Base-by-base conservation (phyloP, 1,284 basidiomycete genomes). In the Puccinia coronata region DNA sequence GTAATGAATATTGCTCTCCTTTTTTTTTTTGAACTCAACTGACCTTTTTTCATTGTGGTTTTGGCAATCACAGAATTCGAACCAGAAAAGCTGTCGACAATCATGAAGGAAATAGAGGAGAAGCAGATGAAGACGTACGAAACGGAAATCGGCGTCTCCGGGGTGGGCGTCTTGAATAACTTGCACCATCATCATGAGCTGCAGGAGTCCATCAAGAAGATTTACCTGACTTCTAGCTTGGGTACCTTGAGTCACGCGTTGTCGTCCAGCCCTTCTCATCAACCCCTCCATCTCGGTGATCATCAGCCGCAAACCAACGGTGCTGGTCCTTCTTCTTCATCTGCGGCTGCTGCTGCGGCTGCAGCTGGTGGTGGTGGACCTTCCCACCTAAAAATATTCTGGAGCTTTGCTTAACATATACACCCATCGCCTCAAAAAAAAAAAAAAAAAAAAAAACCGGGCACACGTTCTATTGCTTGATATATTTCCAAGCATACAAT, bases 141-240 rank as follows among this genome's bases (percentile, higher is more conserved):
- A 47, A 75, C 73, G 31, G 53, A 75, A 47, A 49, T 75, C 57
- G 73, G 73, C 6, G 57, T 75, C 14, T 36, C 34, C 31, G 73
- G 73, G n/a, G 31, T 75, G 18, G 73, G 73, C 23, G 41, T 75
- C 20, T 72, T 72, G 51, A 55, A 55, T 55, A 39, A 55, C 70
- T 12, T 72, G 31, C 16, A 72, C n/a, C 28, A 72, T 55, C 28
- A 72, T 72, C 51, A 55, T 55, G 49, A 72, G 34, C 34, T 53
- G 12, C 31, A 23, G 43, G 34, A 51, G 0, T 55, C 49, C 3
- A 39, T 72, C 20, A 72, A 72, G 34, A 72, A 55, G 39, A 55
- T 39, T 55, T 72, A 55, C n/a, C 31, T 72, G 70, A 72, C 23
- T 51, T 72, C 49, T 55, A 14, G 39, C 18, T 36, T 63, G 12